Evolutionary conservation across 1,284 basidiomycete species (phyloP), one percentile per base, ranked within the genome.

Genomic region (Malassezia japonica): DNA sequence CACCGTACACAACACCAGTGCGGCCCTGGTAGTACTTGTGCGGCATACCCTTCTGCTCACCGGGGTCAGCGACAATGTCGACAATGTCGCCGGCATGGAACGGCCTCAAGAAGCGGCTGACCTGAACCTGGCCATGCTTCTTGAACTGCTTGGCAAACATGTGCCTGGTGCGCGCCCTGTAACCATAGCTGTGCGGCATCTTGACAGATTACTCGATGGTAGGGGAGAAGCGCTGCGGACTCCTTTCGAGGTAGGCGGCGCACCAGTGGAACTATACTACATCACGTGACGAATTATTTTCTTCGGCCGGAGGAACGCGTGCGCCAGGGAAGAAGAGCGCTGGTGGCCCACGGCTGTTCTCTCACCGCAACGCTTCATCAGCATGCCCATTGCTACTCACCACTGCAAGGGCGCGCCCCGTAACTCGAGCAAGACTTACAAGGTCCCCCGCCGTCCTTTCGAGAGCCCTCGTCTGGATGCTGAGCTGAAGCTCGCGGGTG

Each of bases 121-220:
- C 66, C 76, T 87, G 86, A 62, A 92, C 81, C 70, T 82, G 82
- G 74, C 92, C 91, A 76, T 89, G 84, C 75, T 94, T 89, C 91
- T 74, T 64, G 62, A 65, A 65, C 48, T 64, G 60, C 48, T 60
- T 61, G 57, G 64, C 62, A 62, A 98, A 98, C 87, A 98, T 94
- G 80, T 95, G 80, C 83, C 92, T 90, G 82, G 92, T 96, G 72
- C 92, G 89, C 84, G 91, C 91, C 76, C 91, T 84, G 82, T 92
- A 88, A 89, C 92, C 92, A 81, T 85, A 95, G 35, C 91, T 95
- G 87, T 96, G 88, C 80, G 92, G 90, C 91, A 95, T 96, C 76
- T 49, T 57, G 50, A 25, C 35, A 34, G 38, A 40, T 32, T 47
- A 34, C 28, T 36, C 33, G 36, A 42, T 50, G 33, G 34, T 35